Conservation (phyloP, 2,329 filamentous ascomycete genomes). For the Clonostachys rosea region DNA sequence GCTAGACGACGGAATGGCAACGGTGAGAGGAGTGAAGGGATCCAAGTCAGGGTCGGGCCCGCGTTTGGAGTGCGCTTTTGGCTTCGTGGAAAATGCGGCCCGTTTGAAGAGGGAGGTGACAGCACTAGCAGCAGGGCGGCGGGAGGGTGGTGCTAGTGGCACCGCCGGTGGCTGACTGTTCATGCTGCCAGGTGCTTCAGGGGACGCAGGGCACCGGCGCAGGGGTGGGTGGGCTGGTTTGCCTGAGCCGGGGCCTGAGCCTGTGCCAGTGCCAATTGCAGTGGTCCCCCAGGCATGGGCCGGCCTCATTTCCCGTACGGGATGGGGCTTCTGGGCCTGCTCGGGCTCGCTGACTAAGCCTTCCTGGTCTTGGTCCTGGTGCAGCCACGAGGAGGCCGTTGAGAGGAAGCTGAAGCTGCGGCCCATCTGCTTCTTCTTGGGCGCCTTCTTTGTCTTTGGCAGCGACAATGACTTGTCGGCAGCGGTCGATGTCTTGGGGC, state of each 20-base stretch:
- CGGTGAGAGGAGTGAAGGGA: slow-evolving; percentile 45
- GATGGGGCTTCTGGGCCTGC: no score
- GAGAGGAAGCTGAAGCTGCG: slow-evolving; percentile 19
- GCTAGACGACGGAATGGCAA: slow-evolving; percentile 50
- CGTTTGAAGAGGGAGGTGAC: neutral
- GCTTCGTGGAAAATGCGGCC: neutral
- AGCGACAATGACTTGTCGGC: neutral
- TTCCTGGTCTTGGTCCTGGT: no score
- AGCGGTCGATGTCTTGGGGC: slow-evolving; percentile 4
- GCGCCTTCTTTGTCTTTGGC: no score
- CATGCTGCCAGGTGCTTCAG: neutral
- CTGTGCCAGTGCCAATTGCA: neutral
- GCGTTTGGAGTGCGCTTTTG: neutral
- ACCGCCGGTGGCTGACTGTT: no score
- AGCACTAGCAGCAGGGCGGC: neutral
- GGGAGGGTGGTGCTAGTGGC: neutral
- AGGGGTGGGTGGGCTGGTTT: neutral
- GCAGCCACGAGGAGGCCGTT: slow-evolving; percentile 1
- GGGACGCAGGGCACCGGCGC: neutral
- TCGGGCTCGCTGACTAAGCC: no score
- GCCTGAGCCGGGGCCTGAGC: neutral
- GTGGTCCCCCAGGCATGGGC: neutral
- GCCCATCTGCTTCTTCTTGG: slow-evolving; percentile 9
- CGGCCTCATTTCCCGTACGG: no score
- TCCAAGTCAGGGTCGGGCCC: neutral